These are phyloP conservation scores for Chloris gayana DNA, from an alignment of 176 grass and related monocot genomes.

Conservation along the genomic window DNA sequence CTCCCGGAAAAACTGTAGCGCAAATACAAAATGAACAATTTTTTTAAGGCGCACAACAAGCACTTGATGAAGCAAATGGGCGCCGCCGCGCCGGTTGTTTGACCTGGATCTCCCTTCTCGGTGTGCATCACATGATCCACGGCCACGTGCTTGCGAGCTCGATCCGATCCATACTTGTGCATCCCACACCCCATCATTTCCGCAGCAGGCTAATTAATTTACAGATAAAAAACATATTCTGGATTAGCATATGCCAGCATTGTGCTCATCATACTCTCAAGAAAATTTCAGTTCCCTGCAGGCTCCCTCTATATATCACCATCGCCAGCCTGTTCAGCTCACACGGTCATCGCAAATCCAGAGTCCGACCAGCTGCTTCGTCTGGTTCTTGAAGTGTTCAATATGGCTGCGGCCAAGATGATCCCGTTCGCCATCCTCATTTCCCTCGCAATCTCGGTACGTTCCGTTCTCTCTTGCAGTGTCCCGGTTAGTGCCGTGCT, in stretches of 20 bases:
- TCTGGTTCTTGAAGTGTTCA: neutral
- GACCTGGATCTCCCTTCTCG: neutral
- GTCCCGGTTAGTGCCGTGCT: no score
- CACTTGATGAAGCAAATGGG: neutral
- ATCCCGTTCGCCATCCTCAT: neutral
- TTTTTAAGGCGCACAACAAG: neutral
- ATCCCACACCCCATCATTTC: neutral
- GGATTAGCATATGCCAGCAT: neutral
- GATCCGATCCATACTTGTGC: slow-evolving; percentile 8
- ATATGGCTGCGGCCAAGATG: slow-evolving; percentile 17
- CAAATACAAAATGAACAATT: neutral
- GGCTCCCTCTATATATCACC: neutral
- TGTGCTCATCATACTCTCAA: no score
- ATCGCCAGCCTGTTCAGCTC: neutral
- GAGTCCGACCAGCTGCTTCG: no score
- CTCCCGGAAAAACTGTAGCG: neutral
- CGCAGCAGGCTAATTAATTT: neutral
- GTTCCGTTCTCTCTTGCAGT: neutral
- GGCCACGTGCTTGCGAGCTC: neutral
- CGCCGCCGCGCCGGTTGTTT: neutral
- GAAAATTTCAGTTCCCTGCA: no score
- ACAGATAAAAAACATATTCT: neutral
- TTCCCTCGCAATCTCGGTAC: neutral
- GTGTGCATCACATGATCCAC: slow-evolving; percentile 28
- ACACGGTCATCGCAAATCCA: no score